These are phyloP conservation scores for Pseudogymnoascus verrucosus DNA, from an alignment of 2,329 filamentous ascomycete species.

Conservation along the genomic window DNA sequence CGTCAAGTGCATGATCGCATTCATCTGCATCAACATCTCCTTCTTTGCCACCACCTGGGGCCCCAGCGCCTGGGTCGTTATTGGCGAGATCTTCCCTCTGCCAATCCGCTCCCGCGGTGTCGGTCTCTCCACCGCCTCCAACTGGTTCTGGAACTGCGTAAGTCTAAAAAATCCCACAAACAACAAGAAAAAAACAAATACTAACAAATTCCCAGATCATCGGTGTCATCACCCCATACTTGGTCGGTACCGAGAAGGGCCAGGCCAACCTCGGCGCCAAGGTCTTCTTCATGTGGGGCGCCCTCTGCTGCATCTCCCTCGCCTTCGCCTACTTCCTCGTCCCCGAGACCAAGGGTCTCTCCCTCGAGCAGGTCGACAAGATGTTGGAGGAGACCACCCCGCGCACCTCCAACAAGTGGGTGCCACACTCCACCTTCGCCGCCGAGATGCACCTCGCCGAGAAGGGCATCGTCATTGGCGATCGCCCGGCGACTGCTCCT, in stretches of 20 bases:
- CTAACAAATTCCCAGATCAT: constrained; percentile 48
- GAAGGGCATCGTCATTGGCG: not conserved
- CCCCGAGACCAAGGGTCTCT: constrained; percentile 66
- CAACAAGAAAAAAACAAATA: not conserved
- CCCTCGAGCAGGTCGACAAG: constrained; percentile 64
- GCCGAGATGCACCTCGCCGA: constrained; percentile 17
- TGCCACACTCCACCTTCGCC: constrained; percentile 25
- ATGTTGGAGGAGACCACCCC: constrained; percentile 43
- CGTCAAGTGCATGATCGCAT: constrained; percentile 65
- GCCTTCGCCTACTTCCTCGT: constrained; percentile 52
- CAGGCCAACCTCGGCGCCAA: constrained; percentile 60
- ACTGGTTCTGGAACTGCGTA: constrained; percentile 79
- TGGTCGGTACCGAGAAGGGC: constrained; percentile 48
- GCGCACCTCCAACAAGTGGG: constrained; percentile 25
- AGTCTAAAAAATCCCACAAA: not conserved
- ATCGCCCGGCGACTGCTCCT: not conserved
- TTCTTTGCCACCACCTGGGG: constrained; percentile 87
- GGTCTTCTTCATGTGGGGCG: constrained; percentile 61
- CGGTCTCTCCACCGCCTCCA: constrained; percentile 73
- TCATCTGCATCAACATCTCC: constrained; percentile 86
- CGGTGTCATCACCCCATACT: constrained; percentile 62
- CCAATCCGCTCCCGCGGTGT: constrained; percentile 82
- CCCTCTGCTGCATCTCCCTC: constrained; percentile 46
- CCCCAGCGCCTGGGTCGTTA: constrained; percentile 69
- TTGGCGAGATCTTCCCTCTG: constrained; percentile 81